Percentiles rank a stretch among this genome's conserved stretches.
Evolutionary conservation across 352 stramenopile species (phyloP).

Genomic region (Pythium plurisporium): DNA sequence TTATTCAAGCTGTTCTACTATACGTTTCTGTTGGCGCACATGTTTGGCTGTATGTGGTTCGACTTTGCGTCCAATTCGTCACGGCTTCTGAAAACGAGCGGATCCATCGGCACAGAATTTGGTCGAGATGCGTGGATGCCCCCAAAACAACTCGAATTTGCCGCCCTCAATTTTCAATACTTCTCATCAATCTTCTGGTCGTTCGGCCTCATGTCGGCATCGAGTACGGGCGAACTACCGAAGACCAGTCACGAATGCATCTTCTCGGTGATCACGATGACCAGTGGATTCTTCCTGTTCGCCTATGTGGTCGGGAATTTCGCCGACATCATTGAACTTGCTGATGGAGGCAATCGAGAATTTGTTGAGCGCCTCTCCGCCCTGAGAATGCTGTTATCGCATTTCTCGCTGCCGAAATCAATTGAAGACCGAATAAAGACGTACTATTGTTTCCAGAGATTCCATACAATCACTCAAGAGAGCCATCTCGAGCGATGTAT

Average conservation of each 20-base stretch:
- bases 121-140: constrained; percentile 31
- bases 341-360: constrained; percentile 58
- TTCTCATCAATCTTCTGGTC: constrained; percentile 64
- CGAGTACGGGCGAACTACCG: constrained; percentile 41
- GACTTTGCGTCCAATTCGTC: constrained; percentile 39
- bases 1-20: constrained; percentile 78
- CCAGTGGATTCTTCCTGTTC: constrained; percentile 63
- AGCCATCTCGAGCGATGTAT: constrained; percentile 52
- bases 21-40: constrained; percentile 56
- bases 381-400: constrained; percentile 41
- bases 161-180: constrained; percentile 38
- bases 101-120: not conserved
- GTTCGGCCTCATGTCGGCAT: constrained; percentile 63
- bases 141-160: constrained; percentile 25
- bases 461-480: constrained; percentile 72
- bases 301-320: constrained; percentile 76
- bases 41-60: constrained; percentile 59
- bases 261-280: constrained; percentile 57
- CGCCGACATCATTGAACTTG: constrained; percentile 60
- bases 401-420: constrained; percentile 42
- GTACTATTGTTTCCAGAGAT: constrained; percentile 70
- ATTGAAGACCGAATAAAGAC: constrained; percentile 53
- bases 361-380: constrained; percentile 52
- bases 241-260: constrained; percentile 46
- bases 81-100: constrained; percentile 2